Base-by-base conservation (phyloP, 345 rosid genomes). In the Brassica incana region DNA sequence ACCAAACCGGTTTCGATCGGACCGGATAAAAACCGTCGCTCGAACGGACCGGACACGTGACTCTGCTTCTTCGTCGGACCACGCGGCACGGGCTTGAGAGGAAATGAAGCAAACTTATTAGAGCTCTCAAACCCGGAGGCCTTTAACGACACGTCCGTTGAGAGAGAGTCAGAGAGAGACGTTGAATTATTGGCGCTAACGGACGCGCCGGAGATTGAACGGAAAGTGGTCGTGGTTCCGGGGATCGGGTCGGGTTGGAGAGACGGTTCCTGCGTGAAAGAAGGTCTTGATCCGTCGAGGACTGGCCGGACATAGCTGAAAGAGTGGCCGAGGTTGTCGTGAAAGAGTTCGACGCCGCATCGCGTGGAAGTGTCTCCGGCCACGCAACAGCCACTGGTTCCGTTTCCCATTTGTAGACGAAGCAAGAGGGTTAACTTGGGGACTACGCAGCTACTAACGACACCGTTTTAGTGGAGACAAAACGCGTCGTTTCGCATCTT, bases 171-270 rank as follows among this genome's bases (percentile, higher is more conserved):
- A 40, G 97, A 87, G 36, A 88, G 91, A 0, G 87, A 85, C 20
- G 98, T 86, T 1, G 98, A 89, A 16, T 88, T 78, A 87, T 95
- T 95, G 77, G 99, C 98, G 75, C 99, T 87, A 71, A 93, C 87
- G 12, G 97, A 95, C 15, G 99, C 99, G 40, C 99, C 99, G 81
- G 99, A 90, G 59, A 95, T 93, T 36, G 97, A 74, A 15, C 89
- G 88, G 82, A 93, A 89, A 25, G 93, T 87, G 27, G 91, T 84
- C 50, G 78, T 76, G 5, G 76, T 64, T 73, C 62, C 86, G 75
- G 35, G 90, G 77, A 78, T 82, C 83, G 78, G 86, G 8, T 84
- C 85, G 12, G 81, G 65, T 40, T 75, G 85, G 30, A 85, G 88
- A 11, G 94, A 80, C 3, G 82, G 81, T 52, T 80, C 78, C 0